Conservation (phyloP, 2,329 filamentous ascomycete species). For the Aurifilum marmelostoma region DNA sequence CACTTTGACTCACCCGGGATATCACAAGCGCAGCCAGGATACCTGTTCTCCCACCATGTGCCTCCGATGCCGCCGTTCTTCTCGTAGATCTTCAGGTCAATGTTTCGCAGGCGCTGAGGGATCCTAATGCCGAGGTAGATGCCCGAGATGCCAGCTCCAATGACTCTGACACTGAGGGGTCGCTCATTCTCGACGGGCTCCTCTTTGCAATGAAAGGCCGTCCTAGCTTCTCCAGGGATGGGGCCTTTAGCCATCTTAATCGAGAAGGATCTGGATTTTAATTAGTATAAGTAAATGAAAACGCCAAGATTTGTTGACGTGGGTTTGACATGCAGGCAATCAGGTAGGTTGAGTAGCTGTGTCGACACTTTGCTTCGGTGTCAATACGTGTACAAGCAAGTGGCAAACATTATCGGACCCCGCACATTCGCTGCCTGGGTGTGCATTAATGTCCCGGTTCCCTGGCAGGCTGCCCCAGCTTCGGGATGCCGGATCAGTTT, state of each 20-base stretch:
- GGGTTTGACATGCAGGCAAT: not conserved
- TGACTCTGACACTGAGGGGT: conserved; percentile 26
- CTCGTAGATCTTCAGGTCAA: conserved; percentile 33
- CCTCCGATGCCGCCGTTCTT: conserved; percentile 38
- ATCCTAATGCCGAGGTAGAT: conserved; percentile 29
- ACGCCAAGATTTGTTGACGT: not conserved
- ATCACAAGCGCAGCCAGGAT: conserved; percentile 24
- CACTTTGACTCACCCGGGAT: conserved; percentile 11
- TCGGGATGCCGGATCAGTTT: too few relatives aligned
- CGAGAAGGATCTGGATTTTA: not conserved
- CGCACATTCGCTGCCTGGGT: not conserved
- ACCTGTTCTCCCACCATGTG: conserved; percentile 37
- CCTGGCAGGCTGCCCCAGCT: not conserved
- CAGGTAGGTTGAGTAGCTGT: not conserved
- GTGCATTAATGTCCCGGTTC: not conserved
- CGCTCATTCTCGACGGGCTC: conserved; percentile 26
- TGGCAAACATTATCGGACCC: not conserved
- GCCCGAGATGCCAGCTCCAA: conserved; percentile 29
- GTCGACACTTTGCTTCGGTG: not conserved
- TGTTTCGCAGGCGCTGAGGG: conserved; percentile 23
- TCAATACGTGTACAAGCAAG: not conserved
- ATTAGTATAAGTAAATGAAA: not conserved
- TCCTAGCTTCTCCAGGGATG: not conserved
- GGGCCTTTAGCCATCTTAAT: not conserved
- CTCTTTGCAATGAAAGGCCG: conserved; percentile 10